Percentiles rank a stretch among this genome's conserved stretches.
Conservation (phyloP, 169 alveolate genomes). For the Plasmodium gaboni region DNA sequence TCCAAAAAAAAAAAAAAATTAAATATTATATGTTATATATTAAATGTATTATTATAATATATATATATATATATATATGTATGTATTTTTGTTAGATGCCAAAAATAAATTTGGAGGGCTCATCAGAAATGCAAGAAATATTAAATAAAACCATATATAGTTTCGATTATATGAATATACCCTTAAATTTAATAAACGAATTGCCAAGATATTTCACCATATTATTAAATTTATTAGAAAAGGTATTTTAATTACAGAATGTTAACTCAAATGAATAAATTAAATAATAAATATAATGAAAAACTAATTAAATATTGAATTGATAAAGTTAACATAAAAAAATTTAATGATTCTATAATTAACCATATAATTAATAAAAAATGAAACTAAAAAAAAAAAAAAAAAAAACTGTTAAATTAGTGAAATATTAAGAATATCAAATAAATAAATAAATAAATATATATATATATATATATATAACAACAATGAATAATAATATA, state of each 20-base stretch:
- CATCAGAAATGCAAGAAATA: slow-evolving; percentile 35
- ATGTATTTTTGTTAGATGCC: slow-evolving; percentile 46
- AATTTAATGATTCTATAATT: background rate
- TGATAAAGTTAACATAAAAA: background rate
- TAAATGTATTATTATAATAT: slow-evolving; percentile 3
- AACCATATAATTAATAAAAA: slow-evolving; percentile 17
- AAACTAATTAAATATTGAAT: slow-evolving; percentile 9
- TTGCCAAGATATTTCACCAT: slow-evolving; percentile 52
- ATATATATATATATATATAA: no score
- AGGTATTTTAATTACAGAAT: slow-evolving; percentile 43
- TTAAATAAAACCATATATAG: slow-evolving; percentile 67
- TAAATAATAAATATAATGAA: slow-evolving; percentile 9
- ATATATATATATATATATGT: slow-evolving; percentile 6
- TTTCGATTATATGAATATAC: slow-evolving; percentile 75
- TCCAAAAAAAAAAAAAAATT: slow-evolving; percentile 6
- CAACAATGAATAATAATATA: no score
- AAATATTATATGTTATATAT: background rate
- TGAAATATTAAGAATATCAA: no score
- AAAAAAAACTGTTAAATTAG: background rate
- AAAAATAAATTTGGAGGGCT: slow-evolving; percentile 38
- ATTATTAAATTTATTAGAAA: slow-evolving; percentile 74
- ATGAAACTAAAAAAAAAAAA: slow-evolving; percentile 4
- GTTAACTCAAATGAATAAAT: no score
- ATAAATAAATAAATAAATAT: no score
- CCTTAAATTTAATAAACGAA: slow-evolving; percentile 57